Base-by-base conservation (phyloP, 78 protist species). In the Bigelowiella natans region DNA sequence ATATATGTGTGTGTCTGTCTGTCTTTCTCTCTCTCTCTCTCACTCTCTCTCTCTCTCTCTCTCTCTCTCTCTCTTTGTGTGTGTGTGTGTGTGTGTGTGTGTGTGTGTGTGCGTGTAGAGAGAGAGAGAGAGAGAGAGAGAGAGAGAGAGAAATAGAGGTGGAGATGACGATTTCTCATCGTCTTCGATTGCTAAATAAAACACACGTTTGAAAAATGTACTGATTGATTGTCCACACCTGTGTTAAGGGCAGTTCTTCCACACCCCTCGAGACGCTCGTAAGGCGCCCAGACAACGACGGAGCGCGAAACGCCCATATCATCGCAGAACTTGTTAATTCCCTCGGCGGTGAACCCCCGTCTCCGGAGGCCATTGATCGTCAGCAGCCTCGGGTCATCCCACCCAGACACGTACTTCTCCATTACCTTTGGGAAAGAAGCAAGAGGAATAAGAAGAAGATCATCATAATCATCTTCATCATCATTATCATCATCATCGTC, bases 311-410 rank as follows among this genome's bases (percentile, higher is more conserved):
- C 96, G 84, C 99, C 99, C 38, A 96, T 92, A 0, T 31, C 34
- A 7, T 96, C 97, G 92, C 98, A 97, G 83, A 98, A 94, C 1
- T 0, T 29, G 91, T 96, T 94, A 85, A 98, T 93, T 2, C 95
- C 93, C 31, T 87, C 94, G 31, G 99, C 97, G 2, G 98, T 90
- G 94, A 89, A 96, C 63, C 99, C 99, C 34, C 98, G 90, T 28
- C 99, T 51, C 37, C 98, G 92, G 88, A 97, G 89, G 11, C 97
- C 97, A 36, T 86, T 39, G 87, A 96, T 40, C 37, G 99, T 98
- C 37, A 90, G 94, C 36, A 98, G 92, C 30, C 99, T 94, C 29
- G 99, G 99, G 91, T 98, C 99, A 90, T 98, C 99, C 98, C 98
- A 98, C 31, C 98, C 99, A 31, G n/a, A 0, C 37, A 98, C 98